Base-by-base conservation (phyloP, 129 eudicot species). In the Ambrosia trifida region DNA sequence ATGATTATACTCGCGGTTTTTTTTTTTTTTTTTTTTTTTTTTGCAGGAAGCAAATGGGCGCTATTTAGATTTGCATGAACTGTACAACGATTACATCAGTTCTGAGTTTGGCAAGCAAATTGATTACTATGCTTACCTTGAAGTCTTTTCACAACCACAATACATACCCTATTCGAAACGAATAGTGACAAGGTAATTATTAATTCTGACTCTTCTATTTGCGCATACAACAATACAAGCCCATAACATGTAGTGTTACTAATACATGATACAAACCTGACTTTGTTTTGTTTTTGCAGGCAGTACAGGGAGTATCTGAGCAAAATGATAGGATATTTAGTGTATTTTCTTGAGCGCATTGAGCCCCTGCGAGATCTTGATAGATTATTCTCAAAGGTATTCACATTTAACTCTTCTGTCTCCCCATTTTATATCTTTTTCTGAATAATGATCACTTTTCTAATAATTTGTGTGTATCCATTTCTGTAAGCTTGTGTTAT, bases 331-430 rank as follows among this genome's bases (percentile, higher is more conserved):
- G 96, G 82, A 58, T 89, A 93, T 87, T 83, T 93, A 56, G 70
- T 85, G 63, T 85, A 78, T 43, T 93, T 89, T 62, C 65, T 89
- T 73, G 95, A 85, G 85, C 88, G 98, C 69, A 87, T 95, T 51
- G 98, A 93, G 76, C 98, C 98, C 54, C 78, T 93, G 80, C 85
- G 87, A 82, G 98, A 93, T 78, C 86, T 93, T 56, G 96, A 87
- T 45, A 85, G 95, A 84, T 87, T 89, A 76, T 89, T 89, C 80
- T 89, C 90, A 40, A 93, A 93, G 95, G 98, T 88, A 24, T 31
- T 70, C 12, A 66, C 19, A 44, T 30, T 4, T n/a, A 19, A 49
- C 16, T 14, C 32, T 28, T 47, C n/a, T 28, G 14, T 14, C n/a
- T 43, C 64, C 32, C 20, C 9, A 10, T 61, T 65, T 30, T 33